A percentile compares a stretch with the other conserved stretches of the same genome.
These are phyloP conservation scores for Trifolium subterraneum DNA, from an alignment of 306 rosid species.

Conservation along the genomic window DNA sequence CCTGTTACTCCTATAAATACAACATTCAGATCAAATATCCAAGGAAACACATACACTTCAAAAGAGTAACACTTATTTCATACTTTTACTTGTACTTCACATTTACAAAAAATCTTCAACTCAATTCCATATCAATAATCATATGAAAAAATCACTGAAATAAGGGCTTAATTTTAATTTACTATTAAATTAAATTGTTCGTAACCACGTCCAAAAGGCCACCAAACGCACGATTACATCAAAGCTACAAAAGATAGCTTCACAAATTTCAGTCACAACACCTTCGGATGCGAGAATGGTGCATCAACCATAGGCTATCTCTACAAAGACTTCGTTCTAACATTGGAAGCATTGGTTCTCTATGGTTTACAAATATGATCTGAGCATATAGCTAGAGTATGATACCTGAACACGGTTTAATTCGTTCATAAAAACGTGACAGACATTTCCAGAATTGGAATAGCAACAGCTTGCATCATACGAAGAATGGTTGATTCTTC, in stretches of 20 bases:
- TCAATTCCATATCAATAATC: background rate
- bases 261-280: no score
- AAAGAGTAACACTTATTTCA: background rate
- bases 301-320: no score
- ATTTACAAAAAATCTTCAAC: background rate
- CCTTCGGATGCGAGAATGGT: no score
- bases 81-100: no score
- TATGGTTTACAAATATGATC: background rate
- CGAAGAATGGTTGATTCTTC: constrained; percentile 82
- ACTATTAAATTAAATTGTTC: no score
- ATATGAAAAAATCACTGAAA: background rate
- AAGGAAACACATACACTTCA: no score
- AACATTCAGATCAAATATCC: constrained; percentile 28
- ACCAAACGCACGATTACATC: no score
- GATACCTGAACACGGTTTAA: constrained; percentile 82
- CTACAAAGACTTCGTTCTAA: background rate
- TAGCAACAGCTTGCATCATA: constrained; percentile 92
- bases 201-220: no score
- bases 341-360: background rate
- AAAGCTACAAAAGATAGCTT: no score
- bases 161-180: background rate
- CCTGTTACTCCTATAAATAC: constrained; percentile 52
- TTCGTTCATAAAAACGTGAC: constrained; percentile 94
- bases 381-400: constrained; percentile 24
- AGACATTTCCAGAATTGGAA: constrained; percentile 88